phyloP scores from a whole-genome alignment of 2,329 filamentous ascomycete genomes.

The Epichloe uncinata region DNA sequence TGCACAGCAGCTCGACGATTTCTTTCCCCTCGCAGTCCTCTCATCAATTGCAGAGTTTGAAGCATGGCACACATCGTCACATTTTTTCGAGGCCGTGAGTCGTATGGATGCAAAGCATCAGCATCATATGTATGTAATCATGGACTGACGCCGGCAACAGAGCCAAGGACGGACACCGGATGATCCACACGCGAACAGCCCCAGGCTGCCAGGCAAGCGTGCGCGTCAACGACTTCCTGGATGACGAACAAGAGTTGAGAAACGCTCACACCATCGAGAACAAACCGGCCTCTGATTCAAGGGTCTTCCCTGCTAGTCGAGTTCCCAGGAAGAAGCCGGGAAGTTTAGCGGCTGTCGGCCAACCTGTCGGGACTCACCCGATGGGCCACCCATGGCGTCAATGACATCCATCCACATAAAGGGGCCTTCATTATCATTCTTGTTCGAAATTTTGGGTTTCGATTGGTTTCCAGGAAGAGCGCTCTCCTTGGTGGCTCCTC shows the following conservation, averaged over 20 bases:
- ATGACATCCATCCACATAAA: not conserved
- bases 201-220: conserved; percentile 8
- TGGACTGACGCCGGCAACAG: too few relatives aligned
- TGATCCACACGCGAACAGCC: conserved; percentile 1
- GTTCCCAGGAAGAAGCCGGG: conserved; percentile 18
- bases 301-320: not conserved
- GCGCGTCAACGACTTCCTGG: conserved; percentile 6
- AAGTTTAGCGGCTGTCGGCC: conserved; percentile 9
- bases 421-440: too few relatives aligned
- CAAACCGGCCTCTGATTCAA: conserved; percentile 15
- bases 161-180: not conserved
- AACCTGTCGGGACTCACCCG: conserved; percentile 19
- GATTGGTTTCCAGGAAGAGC: too few relatives aligned
- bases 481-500: too few relatives aligned
- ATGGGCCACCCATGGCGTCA: not conserved
- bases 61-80: too few relatives aligned
- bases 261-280: conserved; percentile 13
- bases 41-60: too few relatives aligned
- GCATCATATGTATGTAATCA: too few relatives aligned
- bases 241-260: not conserved
- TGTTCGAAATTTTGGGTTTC: too few relatives aligned
- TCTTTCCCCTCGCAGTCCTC: too few relatives aligned
- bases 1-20: too few relatives aligned
- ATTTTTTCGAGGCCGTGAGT: not conserved
- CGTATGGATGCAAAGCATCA: not conserved